Evolutionary conservation across 2,329 filamentous ascomycete genomes (phyloP).

Genomic region (Teratosphaeria pseudoeucalypti): DNA sequence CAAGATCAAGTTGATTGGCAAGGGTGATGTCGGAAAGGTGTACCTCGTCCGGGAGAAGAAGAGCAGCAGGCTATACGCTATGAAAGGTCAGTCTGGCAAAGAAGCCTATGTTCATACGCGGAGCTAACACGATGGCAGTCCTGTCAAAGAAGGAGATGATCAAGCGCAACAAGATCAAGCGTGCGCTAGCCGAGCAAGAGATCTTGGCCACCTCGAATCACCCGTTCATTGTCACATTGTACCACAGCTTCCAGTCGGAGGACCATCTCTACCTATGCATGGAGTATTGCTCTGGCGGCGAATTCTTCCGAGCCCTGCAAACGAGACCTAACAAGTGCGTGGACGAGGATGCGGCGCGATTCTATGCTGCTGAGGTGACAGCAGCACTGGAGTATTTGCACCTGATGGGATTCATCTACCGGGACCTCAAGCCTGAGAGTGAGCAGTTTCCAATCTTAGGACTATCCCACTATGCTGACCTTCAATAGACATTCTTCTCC

Average conservation of each 20-base stretch:
- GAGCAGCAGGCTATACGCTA: constrained; percentile 86
- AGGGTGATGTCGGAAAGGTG: constrained; percentile 97
- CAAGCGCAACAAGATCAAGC: constrained; percentile 99
- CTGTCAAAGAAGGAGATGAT: constrained; percentile 99
- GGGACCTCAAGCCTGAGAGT: constrained; percentile 96
- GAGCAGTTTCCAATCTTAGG: constrained; percentile 29
- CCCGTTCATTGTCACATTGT: constrained; percentile 95
- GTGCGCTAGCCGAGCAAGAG: constrained; percentile 92
- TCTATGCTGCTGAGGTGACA: constrained; percentile 95
- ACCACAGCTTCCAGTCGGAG: constrained; percentile 98
- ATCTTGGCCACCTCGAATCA: constrained; percentile 98
- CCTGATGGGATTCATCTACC: constrained; percentile 98
- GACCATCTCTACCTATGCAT: constrained; percentile 99
- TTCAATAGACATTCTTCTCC: constrained; percentile 74
- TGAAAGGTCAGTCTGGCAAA: constrained; percentile 64
- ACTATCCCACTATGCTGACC: background rate
- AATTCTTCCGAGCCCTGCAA: constrained; percentile 95
- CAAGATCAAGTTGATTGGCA: constrained; percentile 98
- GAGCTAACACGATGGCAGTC: constrained; percentile 44
- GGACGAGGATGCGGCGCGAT: constrained; percentile 88
- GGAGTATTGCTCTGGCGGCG: constrained; percentile 98
- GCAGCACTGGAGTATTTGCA: constrained; percentile 94
- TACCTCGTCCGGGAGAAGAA: constrained; percentile 98
- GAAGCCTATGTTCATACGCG: background rate
- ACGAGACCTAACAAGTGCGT: constrained; percentile 96